These are phyloP conservation scores for Eugenia klotzschiana DNA, from an alignment of 441 rosid species.

Conservation along the genomic window DNA sequence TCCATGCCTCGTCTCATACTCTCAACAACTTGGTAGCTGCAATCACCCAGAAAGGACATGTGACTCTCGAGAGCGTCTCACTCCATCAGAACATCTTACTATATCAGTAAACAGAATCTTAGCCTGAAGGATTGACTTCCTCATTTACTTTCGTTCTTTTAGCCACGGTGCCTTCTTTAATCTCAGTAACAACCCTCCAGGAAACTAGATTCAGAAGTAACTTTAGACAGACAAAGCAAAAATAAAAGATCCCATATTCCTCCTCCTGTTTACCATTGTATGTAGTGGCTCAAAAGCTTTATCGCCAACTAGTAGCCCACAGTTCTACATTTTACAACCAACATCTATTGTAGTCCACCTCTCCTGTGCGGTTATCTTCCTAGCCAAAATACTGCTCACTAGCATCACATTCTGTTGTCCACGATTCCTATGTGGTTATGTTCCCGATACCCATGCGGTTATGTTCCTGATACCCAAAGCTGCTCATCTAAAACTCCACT, in stretches of 20 bases:
- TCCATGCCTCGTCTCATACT: conserved; percentile 85
- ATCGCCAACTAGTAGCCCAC: not conserved
- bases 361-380: not conserved
- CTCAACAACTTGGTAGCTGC: conserved; percentile 86
- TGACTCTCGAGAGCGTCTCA: not conserved
- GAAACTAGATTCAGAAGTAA: not conserved
- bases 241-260: not conserved
- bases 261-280: not conserved
- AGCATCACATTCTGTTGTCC: not conserved
- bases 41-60: not conserved
- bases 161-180: not conserved
- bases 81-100: not conserved
- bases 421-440: not conserved
- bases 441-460: not conserved
- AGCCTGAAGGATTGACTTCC: not conserved
- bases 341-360: not conserved
- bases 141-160: not conserved
- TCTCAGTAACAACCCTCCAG: not conserved
- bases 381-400: not conserved
- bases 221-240: not conserved
- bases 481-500: not conserved
- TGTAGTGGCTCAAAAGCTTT: not conserved
- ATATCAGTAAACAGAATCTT: not conserved
- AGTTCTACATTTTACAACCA: not conserved
- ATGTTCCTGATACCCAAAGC: not conserved